phyloP scores from a whole-genome alignment of 352 stramenopile genomes.

The Stramenopiles sp. region DNA sequence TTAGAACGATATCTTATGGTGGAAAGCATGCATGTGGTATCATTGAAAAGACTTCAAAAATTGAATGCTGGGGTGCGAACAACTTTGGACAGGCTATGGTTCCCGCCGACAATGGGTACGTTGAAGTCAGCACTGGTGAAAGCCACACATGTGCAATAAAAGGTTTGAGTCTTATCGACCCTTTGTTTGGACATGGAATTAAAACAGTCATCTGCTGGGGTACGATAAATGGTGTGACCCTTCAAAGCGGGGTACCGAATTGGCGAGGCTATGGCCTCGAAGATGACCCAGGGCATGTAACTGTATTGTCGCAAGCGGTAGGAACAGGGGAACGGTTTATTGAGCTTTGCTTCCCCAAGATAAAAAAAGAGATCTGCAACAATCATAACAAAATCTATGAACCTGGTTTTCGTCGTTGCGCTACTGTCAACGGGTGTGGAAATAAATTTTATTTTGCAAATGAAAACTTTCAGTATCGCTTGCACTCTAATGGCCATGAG shows the following conservation, averaged over 20 bases:
- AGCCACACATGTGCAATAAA: background rate
- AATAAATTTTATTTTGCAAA: slow-evolving; percentile 7
- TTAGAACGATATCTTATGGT: background rate
- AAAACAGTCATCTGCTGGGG: background rate
- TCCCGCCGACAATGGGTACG: background rate
- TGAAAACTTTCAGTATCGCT: too few species aligned
- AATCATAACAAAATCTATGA: background rate
- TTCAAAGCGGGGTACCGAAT: background rate
- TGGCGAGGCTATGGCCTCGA: background rate
- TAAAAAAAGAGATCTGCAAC: background rate
- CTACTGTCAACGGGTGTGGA: background rate
- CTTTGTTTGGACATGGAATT: background rate
- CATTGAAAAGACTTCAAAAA: slow-evolving; percentile 27
- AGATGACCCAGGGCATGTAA: background rate
- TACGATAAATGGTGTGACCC: background rate
- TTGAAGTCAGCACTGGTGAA: background rate
- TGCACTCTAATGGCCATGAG: too few species aligned
- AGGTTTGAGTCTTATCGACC: background rate
- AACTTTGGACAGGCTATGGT: slow-evolving; percentile 32
- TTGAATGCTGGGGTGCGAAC: slow-evolving; percentile 51
- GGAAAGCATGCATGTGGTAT: slow-evolving; percentile 29
- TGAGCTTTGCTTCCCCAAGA: background rate
- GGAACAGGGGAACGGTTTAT: background rate
- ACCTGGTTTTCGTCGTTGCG: background rate
- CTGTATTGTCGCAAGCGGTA: background rate